Base-by-base conservation (phyloP, 2,329 filamentous ascomycete species). In the Monosporascus sp. region DNA sequence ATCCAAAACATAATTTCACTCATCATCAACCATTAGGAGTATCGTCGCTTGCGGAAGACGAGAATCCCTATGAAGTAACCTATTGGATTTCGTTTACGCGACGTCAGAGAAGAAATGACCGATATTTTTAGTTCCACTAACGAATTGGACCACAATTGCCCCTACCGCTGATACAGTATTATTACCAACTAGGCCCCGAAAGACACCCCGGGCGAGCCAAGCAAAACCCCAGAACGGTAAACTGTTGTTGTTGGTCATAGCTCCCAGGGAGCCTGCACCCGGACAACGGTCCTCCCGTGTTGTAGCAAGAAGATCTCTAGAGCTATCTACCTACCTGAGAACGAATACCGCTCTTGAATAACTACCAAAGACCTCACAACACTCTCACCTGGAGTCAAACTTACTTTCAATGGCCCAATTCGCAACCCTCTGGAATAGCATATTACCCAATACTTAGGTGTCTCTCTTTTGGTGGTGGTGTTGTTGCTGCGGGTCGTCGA, bases 231-330 rank as follows among this genome's bases (percentile, higher is more conserved):
- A 57, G 53, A 64, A 60, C 49, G 62, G 63, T 36, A 65, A 49
- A 57, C 51, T 66, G 60, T 66, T 66, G 60, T 65, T 65, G 55
- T 58, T 66, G 63, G 62, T 57, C 62, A 62, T 61, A 65, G 62
- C 63, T 64, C 56, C 25, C 52, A 20, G 49, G 51, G 53, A 54
- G n/a, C 54, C 54, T 51, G 51, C 54, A 50, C 61, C 62, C 55
- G 38, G 58, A 61, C 63, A 65, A 63, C 62, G 52, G 44, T 24
- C 44, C 9, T 20, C 8, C 20, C 39, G 5, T 20, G 9, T 6
- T 17, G 37, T 18, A 7, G 5, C 31, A 34, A 11, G 31, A 5
- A 34, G 31, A 5, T 34, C 31, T 31, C 31, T 34, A 5, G 31
- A 34, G 31, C 31, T 34, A 5, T 34, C 31, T 34, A 14, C 11